A percentile compares a stretch with the other conserved stretches of the same genome.
Conservation (phyloP, 768 basidiomycete species). For the Boletus rex-veris region DNA sequence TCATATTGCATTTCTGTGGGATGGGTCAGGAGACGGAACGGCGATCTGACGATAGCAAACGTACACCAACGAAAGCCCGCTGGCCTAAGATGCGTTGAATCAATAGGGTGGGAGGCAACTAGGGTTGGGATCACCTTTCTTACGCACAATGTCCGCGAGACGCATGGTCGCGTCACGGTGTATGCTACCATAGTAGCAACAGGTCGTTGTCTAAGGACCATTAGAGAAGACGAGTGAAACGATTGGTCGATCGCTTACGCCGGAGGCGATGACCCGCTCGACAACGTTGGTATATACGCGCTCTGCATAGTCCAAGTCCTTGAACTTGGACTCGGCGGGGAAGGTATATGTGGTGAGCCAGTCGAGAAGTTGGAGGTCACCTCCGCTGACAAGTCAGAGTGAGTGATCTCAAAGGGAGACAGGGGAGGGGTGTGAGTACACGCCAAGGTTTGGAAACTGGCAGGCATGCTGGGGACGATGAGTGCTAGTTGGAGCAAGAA, state of each 20-base stretch:
- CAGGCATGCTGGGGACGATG: constrained; percentile 27
- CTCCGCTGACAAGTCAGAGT: constrained; percentile 50
- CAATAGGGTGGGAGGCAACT: background rate
- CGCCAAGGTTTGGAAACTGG: constrained; percentile 44
- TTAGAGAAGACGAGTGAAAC: constrained; percentile 3
- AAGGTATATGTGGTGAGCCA: constrained; percentile 88
- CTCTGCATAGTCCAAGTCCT: constrained; percentile 64
- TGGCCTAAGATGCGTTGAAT: constrained; percentile 50
- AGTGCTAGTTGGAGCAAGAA: background rate
- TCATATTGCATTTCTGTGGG: constrained; percentile 34
- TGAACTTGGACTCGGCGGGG: constrained; percentile 79
- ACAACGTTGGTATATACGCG: constrained; percentile 71
- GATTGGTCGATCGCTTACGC: constrained; percentile 49
- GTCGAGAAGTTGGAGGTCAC: constrained; percentile 81
- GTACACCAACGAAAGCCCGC: constrained; percentile 80
- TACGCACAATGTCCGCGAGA: constrained; percentile 71
- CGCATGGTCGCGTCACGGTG: constrained; percentile 79
- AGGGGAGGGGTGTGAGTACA: constrained; percentile 18
- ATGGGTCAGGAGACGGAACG: constrained; percentile 4
- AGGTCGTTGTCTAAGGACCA: constrained; percentile 73
- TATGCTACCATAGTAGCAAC: constrained; percentile 84
- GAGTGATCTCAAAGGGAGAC: background rate
- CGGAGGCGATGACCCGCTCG: constrained; percentile 62
- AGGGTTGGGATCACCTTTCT: constrained; percentile 43
- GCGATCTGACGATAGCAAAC: constrained; percentile 23